Conservation (phyloP, 23 red algal species). For the Pyropia haitanensis region DNA sequence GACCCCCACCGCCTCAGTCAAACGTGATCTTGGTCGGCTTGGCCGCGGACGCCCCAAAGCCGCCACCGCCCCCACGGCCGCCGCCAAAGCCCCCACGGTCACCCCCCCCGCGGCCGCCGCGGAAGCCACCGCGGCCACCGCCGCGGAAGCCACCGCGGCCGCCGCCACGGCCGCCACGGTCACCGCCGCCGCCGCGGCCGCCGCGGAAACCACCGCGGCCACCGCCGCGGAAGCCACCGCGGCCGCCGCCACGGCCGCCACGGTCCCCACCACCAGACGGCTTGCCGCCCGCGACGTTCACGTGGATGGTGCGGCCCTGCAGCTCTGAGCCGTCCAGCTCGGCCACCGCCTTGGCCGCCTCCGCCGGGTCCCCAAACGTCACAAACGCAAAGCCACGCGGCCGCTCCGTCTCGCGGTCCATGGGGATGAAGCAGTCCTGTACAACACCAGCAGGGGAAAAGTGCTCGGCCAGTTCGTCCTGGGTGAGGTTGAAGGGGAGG, state of each 20-base stretch:
- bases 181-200: too few relatives aligned
- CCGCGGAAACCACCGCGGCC: not conserved
- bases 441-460: constrained; percentile 45
- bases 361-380: constrained; percentile 68
- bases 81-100: not conserved
- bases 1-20: too few relatives aligned
- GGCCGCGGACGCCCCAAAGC: not conserved
- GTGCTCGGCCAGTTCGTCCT: constrained; percentile 28
- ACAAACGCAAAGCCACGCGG: constrained; percentile 80
- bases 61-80: not conserved
- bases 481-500: constrained; percentile 41
- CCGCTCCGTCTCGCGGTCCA: constrained; percentile 46
- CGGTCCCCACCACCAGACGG: not conserved
- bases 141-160: too few relatives aligned
- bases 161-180: too few relatives aligned
- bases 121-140: not conserved
- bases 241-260: not conserved
- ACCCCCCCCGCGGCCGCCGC: not conserved
- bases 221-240: not conserved
- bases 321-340: constrained; percentile 78
- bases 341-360: constrained; percentile 71
- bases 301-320: not conserved
- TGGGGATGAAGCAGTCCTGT: constrained; percentile 39
- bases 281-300: not conserved
- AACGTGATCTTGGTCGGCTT: too few relatives aligned